phyloP scores from a whole-genome alignment of 2,329 filamentous ascomycete species.

The Monosporascus sp. region DNA sequence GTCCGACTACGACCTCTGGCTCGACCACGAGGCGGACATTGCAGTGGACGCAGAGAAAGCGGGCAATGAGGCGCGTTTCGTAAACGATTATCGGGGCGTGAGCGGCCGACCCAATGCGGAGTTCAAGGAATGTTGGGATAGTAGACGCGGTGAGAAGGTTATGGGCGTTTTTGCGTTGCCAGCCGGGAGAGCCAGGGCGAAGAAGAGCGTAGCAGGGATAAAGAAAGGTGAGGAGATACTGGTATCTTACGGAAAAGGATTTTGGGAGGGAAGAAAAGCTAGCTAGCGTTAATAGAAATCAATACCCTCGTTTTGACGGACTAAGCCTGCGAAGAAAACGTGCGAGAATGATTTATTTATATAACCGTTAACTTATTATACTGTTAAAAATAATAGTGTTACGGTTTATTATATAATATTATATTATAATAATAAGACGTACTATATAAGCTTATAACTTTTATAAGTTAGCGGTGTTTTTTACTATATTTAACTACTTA shows the following conservation, averaged over 20 bases:
- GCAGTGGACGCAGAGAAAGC: conserved; percentile 54
- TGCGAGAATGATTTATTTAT: no score
- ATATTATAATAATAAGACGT: no score
- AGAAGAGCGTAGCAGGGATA: conserved; percentile 31
- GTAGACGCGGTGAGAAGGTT: conserved; percentile 42
- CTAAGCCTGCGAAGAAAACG: no score
- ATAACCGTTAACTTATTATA: no score
- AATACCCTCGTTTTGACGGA: no score
- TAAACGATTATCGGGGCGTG: conserved; percentile 63
- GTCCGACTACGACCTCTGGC: conserved; percentile 61
- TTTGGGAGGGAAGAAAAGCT: conserved; percentile 46
- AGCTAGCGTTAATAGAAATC: no score
- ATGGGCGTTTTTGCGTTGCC: conserved; percentile 55
- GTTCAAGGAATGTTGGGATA: conserved; percentile 55
- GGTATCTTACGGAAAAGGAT: conserved; percentile 64
- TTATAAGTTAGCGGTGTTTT: no score
- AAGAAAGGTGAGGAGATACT: conserved; percentile 59
- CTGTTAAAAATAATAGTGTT: no score
- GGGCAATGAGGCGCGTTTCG: conserved; percentile 61
- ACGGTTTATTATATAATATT: no score
- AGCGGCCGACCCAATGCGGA: conserved; percentile 49
- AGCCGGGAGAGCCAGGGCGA: conserved; percentile 31
- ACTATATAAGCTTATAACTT: no score
- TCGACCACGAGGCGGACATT: conserved; percentile 50
- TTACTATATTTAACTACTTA: no score